A percentile compares a stretch with the other conserved stretches of the same genome.
These are phyloP conservation scores for Kockiozyma suomiensis DNA, from an alignment of 805 yeast genomes.

Conservation along the genomic window DNA sequence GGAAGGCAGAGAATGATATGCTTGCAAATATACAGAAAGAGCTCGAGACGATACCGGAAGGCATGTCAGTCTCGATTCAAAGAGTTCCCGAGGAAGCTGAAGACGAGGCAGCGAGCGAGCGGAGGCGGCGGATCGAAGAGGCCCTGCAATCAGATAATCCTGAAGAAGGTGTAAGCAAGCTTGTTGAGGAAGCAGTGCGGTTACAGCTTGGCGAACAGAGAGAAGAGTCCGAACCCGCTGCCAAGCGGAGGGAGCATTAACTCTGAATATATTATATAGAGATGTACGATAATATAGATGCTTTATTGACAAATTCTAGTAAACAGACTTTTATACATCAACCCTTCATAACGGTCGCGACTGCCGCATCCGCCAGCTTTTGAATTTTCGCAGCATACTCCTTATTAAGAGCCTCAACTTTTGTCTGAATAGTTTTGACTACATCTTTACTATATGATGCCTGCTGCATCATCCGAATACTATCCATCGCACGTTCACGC, in stretches of 20 bases:
- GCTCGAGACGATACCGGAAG: conserved; percentile 6
- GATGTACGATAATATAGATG: not conserved
- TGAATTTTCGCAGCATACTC: conserved; percentile 60
- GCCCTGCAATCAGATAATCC: conserved; percentile 80
- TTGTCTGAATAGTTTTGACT: conserved; percentile 53
- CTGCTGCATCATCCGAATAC: conserved; percentile 54
- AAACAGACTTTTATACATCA: not conserved
- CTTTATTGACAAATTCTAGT: not conserved
- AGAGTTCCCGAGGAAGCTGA: conserved; percentile 25
- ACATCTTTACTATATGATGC: conserved; percentile 48
- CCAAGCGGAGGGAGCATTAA: not conserved
- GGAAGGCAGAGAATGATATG: conserved; percentile 26
- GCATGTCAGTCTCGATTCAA: conserved; percentile 31
- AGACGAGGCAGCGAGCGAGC: conserved; percentile 34
- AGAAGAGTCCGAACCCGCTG: not conserved
- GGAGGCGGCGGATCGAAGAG: conserved; percentile 62
- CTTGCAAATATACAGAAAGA: conserved; percentile 28
- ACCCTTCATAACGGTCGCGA: not conserved
- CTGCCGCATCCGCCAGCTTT: conserved; percentile 39
- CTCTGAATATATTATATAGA: not conserved
- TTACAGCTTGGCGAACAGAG: conserved; percentile 21
- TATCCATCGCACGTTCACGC: conserved; percentile 61
- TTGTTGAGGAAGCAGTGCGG: conserved; percentile 64
- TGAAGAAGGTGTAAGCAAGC: conserved; percentile 71
- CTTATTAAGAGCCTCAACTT: conserved; percentile 72